phyloP scores from a whole-genome alignment of 2,329 filamentous ascomycete genomes.

The Acarospora socialis region DNA sequence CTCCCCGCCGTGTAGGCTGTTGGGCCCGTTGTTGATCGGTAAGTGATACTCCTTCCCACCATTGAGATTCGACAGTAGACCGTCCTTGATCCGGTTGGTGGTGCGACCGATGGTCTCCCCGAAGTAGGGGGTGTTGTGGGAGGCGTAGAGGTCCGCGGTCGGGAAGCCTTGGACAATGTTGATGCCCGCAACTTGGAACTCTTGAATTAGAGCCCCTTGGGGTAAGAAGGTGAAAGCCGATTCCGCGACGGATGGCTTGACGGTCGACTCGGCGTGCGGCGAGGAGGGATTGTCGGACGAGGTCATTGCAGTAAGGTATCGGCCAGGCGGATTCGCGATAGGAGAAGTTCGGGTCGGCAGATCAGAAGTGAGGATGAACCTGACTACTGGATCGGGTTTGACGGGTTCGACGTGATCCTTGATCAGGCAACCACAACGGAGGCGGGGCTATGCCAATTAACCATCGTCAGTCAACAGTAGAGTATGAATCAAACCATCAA shows the following conservation, averaged over 20 bases:
- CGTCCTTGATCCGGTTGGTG: conserved; percentile 66
- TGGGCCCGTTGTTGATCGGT: conserved; percentile 60
- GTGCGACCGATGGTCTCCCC: conserved; percentile 82
- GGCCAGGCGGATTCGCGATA: background rate
- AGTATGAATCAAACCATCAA: too few relatives aligned
- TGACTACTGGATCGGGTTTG: background rate
- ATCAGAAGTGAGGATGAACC: background rate
- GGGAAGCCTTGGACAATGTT: conserved; percentile 88
- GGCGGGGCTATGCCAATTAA: too few relatives aligned
- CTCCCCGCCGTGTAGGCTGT: conserved; percentile 59
- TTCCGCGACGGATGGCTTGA: conserved; percentile 17
- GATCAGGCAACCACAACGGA: background rate
- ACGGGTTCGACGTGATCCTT: background rate
- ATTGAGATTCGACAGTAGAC: conserved; percentile 59
- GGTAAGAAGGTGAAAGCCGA: conserved; percentile 31
- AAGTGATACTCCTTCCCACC: conserved; percentile 54
- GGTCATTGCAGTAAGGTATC: background rate
- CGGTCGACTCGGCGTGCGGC: conserved; percentile 2
- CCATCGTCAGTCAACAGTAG: too few relatives aligned
- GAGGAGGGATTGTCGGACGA: background rate
- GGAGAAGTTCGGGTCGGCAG: background rate
- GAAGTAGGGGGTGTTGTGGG: conserved; percentile 67
- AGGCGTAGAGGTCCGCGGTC: conserved; percentile 56
- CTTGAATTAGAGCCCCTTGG: conserved; percentile 40
- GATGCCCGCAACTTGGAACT: conserved; percentile 58